phyloP scores from a whole-genome alignment of 1,284 basidiomycete genomes.

The Mycena citricolor region DNA sequence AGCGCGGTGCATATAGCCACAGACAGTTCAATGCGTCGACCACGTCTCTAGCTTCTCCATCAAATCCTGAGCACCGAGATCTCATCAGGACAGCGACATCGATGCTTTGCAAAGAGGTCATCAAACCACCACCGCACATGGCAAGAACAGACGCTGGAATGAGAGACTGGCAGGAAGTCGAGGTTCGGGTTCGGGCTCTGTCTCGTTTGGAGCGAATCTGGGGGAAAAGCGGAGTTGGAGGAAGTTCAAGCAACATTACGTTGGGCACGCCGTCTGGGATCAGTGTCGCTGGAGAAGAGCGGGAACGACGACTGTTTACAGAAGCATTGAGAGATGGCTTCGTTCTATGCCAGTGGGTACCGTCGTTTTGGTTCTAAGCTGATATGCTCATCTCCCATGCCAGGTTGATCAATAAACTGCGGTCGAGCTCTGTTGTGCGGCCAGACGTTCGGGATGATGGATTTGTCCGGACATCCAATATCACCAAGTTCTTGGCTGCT shows the following conservation, averaged over 20 bases:
- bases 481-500: slow-evolving; percentile 72
- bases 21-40: slow-evolving; percentile 55
- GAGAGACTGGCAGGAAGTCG: slow-evolving; percentile 72
- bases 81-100: slow-evolving; percentile 59
- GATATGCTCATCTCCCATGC: slow-evolving; percentile 24
- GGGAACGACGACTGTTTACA: slow-evolving; percentile 68
- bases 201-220: slow-evolving; percentile 21
- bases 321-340: slow-evolving; percentile 81
- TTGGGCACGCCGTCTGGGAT: slow-evolving; percentile 37
- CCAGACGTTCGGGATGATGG: slow-evolving; percentile 71
- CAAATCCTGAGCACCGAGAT: slow-evolving; percentile 60
- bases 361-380: slow-evolving; percentile 16
- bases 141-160: slow-evolving; percentile 44
- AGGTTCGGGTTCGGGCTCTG: slow-evolving; percentile 54
- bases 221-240: slow-evolving; percentile 35
- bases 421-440: slow-evolving; percentile 57
- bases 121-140: slow-evolving; percentile 52
- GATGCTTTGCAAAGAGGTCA: slow-evolving; percentile 62
- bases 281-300: slow-evolving; percentile 63
- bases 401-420: slow-evolving; percentile 75
- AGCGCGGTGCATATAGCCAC: slow-evolving; percentile 43
- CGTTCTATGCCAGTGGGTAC: slow-evolving; percentile 81
- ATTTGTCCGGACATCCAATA: slow-evolving; percentile 61
- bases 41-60: slow-evolving; percentile 44
- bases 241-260: slow-evolving; percentile 46